Conservation (phyloP, 1,139 yeast genomes). For the Hemisphaericaspora xylofermentans region DNA sequence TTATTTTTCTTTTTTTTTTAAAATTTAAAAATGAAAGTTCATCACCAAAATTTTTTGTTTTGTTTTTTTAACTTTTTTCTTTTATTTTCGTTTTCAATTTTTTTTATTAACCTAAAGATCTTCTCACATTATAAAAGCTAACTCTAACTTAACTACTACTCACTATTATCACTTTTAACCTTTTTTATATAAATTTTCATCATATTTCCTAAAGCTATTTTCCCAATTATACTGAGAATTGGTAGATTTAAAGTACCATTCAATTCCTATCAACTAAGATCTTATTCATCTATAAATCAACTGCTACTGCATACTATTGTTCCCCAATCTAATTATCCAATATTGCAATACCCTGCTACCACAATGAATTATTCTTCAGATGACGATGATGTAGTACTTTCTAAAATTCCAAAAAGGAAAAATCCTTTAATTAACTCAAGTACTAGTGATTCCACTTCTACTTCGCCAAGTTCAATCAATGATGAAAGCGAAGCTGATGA, state of each 20-base stretch:
- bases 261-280: too few species aligned
- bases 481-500: conserved; percentile 20
- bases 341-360: not conserved
- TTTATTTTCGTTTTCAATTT: too few species aligned
- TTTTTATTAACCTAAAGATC: too few species aligned
- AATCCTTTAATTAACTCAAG: not conserved
- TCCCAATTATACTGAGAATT: not conserved
- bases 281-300: not conserved
- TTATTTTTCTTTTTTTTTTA: too few species aligned
- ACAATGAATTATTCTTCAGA: conserved; percentile 8
- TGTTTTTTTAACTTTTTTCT: too few species aligned
- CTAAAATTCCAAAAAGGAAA: conserved; percentile 9
- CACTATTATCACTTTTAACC: too few species aligned
- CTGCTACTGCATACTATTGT: not conserved
- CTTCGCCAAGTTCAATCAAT: conserved; percentile 9
- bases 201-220: not conserved
- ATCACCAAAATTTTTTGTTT: too few species aligned
- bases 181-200: too few species aligned
- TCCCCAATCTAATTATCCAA: not conserved
- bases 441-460: conserved; percentile 2
- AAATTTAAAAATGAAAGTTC: too few species aligned
- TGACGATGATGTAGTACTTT: conserved; percentile 15
- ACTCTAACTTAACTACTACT: too few species aligned
- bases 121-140: too few species aligned
- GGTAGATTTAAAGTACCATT: too few species aligned